A percentile compares a stretch with the other conserved stretches of the same genome.
These are phyloP conservation scores for Rhynchospora tenuis DNA, from an alignment of 176 grass and related monocot genomes.

Conservation along the genomic window DNA sequence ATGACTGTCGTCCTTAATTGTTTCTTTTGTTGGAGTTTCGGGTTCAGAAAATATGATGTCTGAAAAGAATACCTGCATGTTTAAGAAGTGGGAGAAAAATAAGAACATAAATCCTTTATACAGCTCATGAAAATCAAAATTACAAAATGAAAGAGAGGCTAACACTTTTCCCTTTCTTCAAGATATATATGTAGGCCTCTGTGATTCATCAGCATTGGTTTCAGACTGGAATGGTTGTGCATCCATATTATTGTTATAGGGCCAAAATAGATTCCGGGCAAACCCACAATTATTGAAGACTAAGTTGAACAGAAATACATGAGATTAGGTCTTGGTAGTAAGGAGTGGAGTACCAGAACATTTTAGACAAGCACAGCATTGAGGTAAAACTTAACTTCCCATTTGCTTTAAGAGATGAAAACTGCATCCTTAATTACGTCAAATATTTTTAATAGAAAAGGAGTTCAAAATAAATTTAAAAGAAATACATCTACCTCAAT, in stretches of 20 bases:
- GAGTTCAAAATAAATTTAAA: background rate
- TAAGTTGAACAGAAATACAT: background rate
- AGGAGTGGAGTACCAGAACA: background rate
- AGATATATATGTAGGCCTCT: background rate
- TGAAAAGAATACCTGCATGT: conserved; percentile 40
- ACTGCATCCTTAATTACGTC: background rate
- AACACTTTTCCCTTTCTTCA: background rate
- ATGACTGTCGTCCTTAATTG: conserved; percentile 2
- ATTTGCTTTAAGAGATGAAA: background rate
- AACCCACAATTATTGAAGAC: background rate
- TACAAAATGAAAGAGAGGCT: background rate
- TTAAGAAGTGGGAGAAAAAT: background rate
- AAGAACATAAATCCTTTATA: background rate
- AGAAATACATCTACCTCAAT: conserved; percentile 29
- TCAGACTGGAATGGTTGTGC: background rate
- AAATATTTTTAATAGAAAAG: background rate
- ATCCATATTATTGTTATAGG: background rate
- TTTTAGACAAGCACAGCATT: background rate
- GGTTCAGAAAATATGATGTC: conserved; percentile 27
- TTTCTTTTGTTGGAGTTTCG: conserved; percentile 25
- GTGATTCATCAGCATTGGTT: background rate
- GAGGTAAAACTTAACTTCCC: background rate
- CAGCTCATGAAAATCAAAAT: background rate
- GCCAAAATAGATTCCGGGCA: background rate
- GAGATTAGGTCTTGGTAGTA: background rate